Base-by-base conservation (phyloP, 1,284 basidiomycete genomes). In the Pseudomicrostroma phylloplanum region DNA sequence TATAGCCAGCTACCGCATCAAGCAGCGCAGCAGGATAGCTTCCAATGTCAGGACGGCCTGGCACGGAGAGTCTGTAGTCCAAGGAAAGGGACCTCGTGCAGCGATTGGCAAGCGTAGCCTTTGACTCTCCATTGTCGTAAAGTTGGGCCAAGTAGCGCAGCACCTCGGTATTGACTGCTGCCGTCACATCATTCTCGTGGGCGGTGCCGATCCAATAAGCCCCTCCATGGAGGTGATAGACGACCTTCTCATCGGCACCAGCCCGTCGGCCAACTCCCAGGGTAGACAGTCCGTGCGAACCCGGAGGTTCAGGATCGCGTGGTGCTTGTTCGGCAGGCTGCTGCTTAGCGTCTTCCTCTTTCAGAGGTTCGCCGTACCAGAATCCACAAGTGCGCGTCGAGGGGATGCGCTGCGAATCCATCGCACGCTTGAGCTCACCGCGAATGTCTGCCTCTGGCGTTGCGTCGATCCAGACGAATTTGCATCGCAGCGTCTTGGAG, bases 161-260 rank as follows among this genome's bases (percentile, higher is more conserved):
- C 23, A 65, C 63, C 48, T 73, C 61, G 12, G 66, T 68, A 49
- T 71, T 72, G 49, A 74, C 72, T 2, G 72, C 70, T 0, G 70
- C 67, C 0, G 70, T 72, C 6, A 72, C 69, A 41, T 74, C 70
- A 42, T 65, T 60, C 21, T 74, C 72, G 64, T 72, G 72, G 15
- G 70, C 70, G 9, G 70, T 71, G 8, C 72, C 71, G 42, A 73
- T 73, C 74, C 74, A 77, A 55, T 77, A 77, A 6, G 74, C 74
- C 7, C 74, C 74, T 12, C 74, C 74, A 46, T 77, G 74, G 15
- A 77, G 57, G 56, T 76, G 70, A 41, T 68, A 70, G 6, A 77
- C 57, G 40, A 77, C 68, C 61, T 70, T 67, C 54, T 77, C 74
- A n/a, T 67, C 69, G 0, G 55, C 58, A 23, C 61, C 59, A 0